Percentiles rank a stretch among this genome's conserved stretches.
phyloP scores from a whole-genome alignment of 495 filamentous ascomycete species.

The Penicillium cataractarum region DNA sequence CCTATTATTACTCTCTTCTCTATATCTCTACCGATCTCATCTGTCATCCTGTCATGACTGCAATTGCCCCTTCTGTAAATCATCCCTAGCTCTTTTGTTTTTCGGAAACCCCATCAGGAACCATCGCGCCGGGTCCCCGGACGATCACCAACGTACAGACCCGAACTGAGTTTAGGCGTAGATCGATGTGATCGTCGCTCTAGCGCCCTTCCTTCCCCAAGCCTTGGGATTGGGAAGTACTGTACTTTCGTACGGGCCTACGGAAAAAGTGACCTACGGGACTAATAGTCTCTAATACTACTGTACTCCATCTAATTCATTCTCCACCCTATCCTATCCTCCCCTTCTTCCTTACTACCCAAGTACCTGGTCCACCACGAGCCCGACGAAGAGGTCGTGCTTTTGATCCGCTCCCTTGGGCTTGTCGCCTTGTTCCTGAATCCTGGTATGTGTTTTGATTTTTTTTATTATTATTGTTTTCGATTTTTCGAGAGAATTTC shows the following conservation, averaged over 20 bases:
- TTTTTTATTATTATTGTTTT: neutral
- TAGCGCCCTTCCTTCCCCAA: conserved; percentile 3
- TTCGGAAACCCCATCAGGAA: conserved; percentile 27
- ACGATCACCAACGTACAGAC: conserved; percentile 26
- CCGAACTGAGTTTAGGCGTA: conserved; percentile 30
- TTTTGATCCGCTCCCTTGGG: conserved; percentile 7
- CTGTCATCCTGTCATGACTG: neutral
- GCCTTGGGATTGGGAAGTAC: neutral
- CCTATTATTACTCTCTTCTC: too few relatives aligned
- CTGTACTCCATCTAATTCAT: neutral
- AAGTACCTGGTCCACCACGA: conserved; percentile 19
- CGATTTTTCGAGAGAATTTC: conserved; percentile 1
- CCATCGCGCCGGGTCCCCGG: conserved; percentile 35
- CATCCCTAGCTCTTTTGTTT: conserved; percentile 9
- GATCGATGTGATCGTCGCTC: conserved; percentile 21
- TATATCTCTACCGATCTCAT: neutral
- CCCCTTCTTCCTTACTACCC: conserved; percentile 12
- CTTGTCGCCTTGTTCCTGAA: conserved; percentile 2
- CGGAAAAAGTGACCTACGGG: conserved; percentile 6
- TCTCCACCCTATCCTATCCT: too few relatives aligned
- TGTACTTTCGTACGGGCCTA: neutral
- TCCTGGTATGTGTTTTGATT: conserved; percentile 7
- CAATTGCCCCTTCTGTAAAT: neutral
- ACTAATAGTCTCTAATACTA: conserved; percentile 23
- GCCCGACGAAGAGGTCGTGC: conserved; percentile 19